Conservation (phyloP, 2,329 filamentous ascomycete species). For the Ceratocystis colombiana region DNA sequence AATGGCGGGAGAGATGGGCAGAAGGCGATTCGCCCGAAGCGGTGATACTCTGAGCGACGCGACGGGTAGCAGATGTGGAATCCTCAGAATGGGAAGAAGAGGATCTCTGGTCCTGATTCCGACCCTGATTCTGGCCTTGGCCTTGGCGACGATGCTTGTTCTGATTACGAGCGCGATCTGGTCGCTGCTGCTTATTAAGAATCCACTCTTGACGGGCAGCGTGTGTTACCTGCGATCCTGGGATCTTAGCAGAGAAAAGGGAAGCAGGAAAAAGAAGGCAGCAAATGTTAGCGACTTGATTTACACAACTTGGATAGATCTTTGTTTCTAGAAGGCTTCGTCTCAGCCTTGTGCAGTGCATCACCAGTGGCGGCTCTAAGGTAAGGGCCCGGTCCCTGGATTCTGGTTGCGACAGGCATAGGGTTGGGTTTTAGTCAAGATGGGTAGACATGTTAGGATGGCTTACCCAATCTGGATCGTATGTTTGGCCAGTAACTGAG, state of each 20-base stretch:
- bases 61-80: not conserved
- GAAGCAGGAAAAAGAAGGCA: conserved; percentile 3
- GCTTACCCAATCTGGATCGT: conserved; percentile 24
- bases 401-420: conserved; percentile 19
- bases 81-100: not conserved
- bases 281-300: not conserved
- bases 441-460: not conserved
- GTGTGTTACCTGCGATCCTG: conserved; percentile 6
- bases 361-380: conserved; percentile 2
- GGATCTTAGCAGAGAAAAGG: conserved; percentile 2
- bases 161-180: conserved; percentile 10
- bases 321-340: conserved; percentile 2
- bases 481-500: conserved; percentile 21
- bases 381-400: conserved; percentile 6
- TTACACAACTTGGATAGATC: not conserved
- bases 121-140: not conserved
- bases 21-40: not conserved
- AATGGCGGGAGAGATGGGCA: not conserved
- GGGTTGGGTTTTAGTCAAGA: not conserved
- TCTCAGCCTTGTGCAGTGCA: conserved; percentile 14
- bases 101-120: not conserved
- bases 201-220: conserved; percentile 19
- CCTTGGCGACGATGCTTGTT: conserved; percentile 10
- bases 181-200: conserved; percentile 8
- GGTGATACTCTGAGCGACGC: not conserved